These are phyloP conservation scores for Hyphodiscus hymeniophilus DNA, from an alignment of 495 filamentous ascomycete genomes.

Conservation along the genomic window DNA sequence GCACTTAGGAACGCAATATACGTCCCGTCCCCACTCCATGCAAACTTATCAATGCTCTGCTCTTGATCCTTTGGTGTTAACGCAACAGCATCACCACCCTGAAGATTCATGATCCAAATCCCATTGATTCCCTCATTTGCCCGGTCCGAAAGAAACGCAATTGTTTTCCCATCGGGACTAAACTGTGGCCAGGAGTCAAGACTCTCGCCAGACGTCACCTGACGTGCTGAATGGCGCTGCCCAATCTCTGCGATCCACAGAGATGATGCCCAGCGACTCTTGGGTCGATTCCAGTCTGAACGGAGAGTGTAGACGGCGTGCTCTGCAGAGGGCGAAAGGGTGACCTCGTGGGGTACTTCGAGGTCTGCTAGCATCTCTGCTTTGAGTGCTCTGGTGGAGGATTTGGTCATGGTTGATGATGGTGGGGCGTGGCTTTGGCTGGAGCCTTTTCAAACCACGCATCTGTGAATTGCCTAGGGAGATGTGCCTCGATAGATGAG, in stretches of 20 bases:
- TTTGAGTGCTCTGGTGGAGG: too few species aligned
- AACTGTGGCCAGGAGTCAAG: background rate
- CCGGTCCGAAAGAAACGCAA: conserved; percentile 7
- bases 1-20: conserved; percentile 4
- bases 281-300: background rate
- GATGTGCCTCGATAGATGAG: too few species aligned
- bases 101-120: conserved; percentile 1
- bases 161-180: background rate
- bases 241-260: conserved; percentile 5
- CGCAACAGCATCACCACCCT: background rate
- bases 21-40: background rate
- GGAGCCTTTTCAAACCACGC: too few species aligned
- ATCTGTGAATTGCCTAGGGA: too few species aligned
- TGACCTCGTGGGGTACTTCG: background rate
- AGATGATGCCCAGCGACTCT: background rate
- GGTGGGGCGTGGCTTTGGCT: too few species aligned
- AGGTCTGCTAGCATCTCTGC: conserved; percentile 1
- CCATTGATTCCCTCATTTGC: background rate
- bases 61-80: background rate
- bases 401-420: too few species aligned
- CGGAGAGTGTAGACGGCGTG: conserved; percentile 2
- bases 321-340: background rate
- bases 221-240: background rate
- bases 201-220: background rate
- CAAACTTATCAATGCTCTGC: background rate